A percentile compares a stretch with the other conserved stretches of the same genome.
Evolutionary conservation across 2,329 filamentous ascomycete genomes (phyloP).

Genomic region (Rhynchosporium secalis): DNA sequence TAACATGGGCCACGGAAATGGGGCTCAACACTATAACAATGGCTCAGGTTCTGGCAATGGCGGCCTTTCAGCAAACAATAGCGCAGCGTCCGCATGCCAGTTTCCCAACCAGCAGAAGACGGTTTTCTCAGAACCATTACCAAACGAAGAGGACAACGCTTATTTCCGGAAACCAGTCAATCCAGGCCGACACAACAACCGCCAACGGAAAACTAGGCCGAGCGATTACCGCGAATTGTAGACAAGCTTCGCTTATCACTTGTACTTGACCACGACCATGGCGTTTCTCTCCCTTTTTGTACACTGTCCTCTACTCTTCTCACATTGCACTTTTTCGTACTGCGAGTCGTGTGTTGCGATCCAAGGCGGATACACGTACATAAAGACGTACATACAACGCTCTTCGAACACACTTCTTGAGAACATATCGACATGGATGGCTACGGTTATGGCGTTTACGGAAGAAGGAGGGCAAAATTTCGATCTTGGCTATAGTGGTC

Average conservation of each 20-base stretch:
- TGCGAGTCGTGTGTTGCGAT: neutral
- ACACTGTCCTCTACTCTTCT: neutral
- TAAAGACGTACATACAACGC: neutral
- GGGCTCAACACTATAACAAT: conserved; percentile 1
- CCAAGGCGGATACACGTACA: neutral
- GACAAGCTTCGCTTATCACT: neutral
- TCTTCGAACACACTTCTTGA: neutral
- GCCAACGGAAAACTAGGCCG: conserved; percentile 75
- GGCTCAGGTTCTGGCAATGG: conserved; percentile 21
- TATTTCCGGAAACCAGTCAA: conserved; percentile 97
- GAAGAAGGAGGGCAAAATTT: neutral
- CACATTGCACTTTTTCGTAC: neutral
- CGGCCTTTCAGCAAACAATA: conserved; percentile 30
- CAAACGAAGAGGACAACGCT: conserved; percentile 77
- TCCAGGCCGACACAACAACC: conserved; percentile 83
- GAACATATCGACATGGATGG: conserved; percentile 2
- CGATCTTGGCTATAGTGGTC: neutral
- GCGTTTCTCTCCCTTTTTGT: neutral
- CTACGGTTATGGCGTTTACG: neutral
- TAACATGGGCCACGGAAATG: conserved; percentile 14
- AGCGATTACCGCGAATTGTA: conserved; percentile 88
- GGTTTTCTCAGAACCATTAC: conserved; percentile 50
- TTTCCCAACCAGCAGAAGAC: conserved; percentile 59
- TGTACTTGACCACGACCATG: neutral
- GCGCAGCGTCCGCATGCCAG: conserved; percentile 30